A percentile compares a stretch with the other conserved stretches of the same genome.
Conservation (phyloP, 805 yeast genomes). For the Kuraishia piskuri region DNA sequence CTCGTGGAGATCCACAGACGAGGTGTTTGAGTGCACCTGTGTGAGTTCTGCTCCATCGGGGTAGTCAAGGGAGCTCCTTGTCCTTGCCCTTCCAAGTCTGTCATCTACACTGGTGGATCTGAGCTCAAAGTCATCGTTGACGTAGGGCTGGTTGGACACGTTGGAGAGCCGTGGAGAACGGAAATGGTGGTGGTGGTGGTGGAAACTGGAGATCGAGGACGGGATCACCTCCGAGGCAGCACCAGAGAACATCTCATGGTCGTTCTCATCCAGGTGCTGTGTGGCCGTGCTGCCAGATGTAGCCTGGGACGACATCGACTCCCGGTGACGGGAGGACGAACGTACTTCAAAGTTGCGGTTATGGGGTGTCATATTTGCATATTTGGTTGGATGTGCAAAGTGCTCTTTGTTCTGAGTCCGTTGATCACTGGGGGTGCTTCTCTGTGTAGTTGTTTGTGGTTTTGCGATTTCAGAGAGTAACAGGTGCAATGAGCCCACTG, state of each 20-base stretch:
- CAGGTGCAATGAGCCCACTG: too few relatives aligned
- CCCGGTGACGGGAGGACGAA: slow-evolving; percentile 22
- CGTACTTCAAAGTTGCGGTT: slow-evolving; percentile 4
- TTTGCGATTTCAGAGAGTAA: too few relatives aligned
- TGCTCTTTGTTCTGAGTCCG: too few relatives aligned
- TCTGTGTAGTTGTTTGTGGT: not conserved
- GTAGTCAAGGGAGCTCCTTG: not conserved
- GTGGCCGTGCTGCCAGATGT: slow-evolving; percentile 5
- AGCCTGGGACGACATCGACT: slow-evolving; percentile 17
- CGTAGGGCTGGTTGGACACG: not conserved
- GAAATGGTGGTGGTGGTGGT: slow-evolving; percentile 34
- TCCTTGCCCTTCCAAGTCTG: not conserved
- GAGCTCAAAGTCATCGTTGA: not conserved
- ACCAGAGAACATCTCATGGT: slow-evolving; percentile 67
- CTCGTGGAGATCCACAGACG: slow-evolving; percentile 27
- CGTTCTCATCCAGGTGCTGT: slow-evolving; percentile 43
- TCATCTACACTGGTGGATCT: not conserved
- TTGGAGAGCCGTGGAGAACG: slow-evolving; percentile 3
- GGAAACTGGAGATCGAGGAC: slow-evolving; percentile 69
- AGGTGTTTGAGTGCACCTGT: slow-evolving; percentile 4
- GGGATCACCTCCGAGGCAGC: slow-evolving; percentile 72
- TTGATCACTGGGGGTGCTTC: too few relatives aligned
- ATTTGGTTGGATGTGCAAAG: not conserved
- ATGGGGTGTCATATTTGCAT: slow-evolving; percentile 1
- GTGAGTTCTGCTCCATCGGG: not conserved